phyloP scores from a whole-genome alignment of 2,329 filamentous ascomycete species.

The Fusarium scirpi region DNA sequence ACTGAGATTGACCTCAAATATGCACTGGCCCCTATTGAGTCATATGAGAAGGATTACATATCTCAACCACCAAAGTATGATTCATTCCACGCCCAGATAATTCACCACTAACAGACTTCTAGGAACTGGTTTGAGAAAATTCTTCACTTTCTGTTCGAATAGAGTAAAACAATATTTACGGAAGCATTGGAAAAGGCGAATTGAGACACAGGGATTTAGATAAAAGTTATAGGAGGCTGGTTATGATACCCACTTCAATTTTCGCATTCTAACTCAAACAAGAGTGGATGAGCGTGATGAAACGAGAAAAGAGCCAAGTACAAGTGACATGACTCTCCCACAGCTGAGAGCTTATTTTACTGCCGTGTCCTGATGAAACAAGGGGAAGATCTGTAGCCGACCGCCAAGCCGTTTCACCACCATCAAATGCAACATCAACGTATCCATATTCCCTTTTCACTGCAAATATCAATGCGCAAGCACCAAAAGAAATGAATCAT shows the following conservation, averaged over 20 bases:
- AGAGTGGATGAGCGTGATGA: not conserved
- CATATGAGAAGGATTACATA: constrained; percentile 10
- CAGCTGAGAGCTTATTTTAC: not conserved
- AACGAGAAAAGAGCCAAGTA: not conserved
- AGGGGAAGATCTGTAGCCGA: not conserved
- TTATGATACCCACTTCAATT: not conserved
- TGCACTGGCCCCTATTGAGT: constrained; percentile 7
- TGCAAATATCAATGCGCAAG: not conserved
- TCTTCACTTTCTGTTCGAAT: constrained; percentile 8
- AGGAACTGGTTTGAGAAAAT: constrained; percentile 26
- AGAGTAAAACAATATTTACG: no score
- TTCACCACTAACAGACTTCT: not conserved
- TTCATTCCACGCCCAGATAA: accelerated
- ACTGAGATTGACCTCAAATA: constrained; percentile 6
- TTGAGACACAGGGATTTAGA: not conserved
- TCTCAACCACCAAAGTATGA: constrained; percentile 15
- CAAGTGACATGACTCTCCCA: not conserved
- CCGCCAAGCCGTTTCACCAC: not conserved
- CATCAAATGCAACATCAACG: not conserved
- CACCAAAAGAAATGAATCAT: not conserved
- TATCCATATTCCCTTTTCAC: not conserved
- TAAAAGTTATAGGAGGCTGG: not conserved
- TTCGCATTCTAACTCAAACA: not conserved
- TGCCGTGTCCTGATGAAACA: not conserved
- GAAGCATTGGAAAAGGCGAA: no score